phyloP scores from a whole-genome alignment of 2,329 filamentous ascomycete genomes.

The Lecanicillium sp. region DNA sequence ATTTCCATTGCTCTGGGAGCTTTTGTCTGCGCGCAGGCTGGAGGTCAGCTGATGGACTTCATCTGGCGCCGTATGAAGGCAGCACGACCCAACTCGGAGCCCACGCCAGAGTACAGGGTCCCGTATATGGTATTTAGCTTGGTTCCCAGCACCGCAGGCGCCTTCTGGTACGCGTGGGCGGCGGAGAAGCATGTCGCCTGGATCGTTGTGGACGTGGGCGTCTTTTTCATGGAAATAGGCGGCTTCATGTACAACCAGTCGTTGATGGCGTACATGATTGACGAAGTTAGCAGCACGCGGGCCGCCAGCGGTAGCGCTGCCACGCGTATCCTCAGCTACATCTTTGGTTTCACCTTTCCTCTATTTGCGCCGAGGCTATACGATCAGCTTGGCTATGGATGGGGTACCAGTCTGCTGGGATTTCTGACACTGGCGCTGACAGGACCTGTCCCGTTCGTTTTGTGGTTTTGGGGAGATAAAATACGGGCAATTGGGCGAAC shows the following conservation, averaged over 20 bases:
- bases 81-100: constrained; percentile 1
- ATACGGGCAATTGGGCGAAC: constrained; percentile 2
- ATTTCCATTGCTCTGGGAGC: constrained; percentile 40
- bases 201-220: constrained; percentile 52
- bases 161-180: constrained; percentile 34
- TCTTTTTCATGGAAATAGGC: constrained; percentile 43
- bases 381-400: constrained; percentile 13
- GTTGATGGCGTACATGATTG: constrained; percentile 38
- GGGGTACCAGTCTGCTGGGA: constrained; percentile 7
- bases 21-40: constrained; percentile 26
- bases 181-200: constrained; percentile 44
- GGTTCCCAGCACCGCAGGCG: constrained; percentile 27
- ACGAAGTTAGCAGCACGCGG: constrained; percentile 10
- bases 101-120: constrained; percentile 37
- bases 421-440: constrained; percentile 4
- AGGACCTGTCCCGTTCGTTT: constrained; percentile 2
- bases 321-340: constrained; percentile 12
- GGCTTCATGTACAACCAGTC: constrained; percentile 45
- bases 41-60: constrained; percentile 28
- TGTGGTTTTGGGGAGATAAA: constrained; percentile 5
- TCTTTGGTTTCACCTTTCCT: constrained; percentile 14
- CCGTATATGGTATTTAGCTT: constrained; percentile 47
- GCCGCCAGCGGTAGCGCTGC: constrained; percentile 14
- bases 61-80: constrained; percentile 22
- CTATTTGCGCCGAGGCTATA: constrained; percentile 15